A percentile compares a stretch with the other conserved stretches of the same genome.
Conservation (phyloP, 1,139 yeast species). For the Scheffersomyces lignicola region DNA sequence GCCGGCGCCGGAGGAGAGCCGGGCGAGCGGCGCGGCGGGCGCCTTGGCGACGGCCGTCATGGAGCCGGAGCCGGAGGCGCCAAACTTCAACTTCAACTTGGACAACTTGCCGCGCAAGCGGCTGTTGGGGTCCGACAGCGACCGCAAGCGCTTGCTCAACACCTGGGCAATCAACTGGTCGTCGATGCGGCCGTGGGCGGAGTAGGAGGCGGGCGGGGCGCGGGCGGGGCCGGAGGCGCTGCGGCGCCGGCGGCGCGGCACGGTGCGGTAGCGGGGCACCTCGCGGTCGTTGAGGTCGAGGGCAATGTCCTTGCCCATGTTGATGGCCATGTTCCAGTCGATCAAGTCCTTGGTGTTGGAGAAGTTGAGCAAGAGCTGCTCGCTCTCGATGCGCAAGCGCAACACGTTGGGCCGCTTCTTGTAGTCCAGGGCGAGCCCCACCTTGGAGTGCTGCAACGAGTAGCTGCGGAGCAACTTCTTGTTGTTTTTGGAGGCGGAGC, state of each 20-base stretch:
- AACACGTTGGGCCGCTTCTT: slow-evolving; percentile 58
- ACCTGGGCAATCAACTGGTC: not conserved
- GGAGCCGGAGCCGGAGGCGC: slow-evolving; percentile 1
- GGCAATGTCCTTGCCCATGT: slow-evolving; percentile 63
- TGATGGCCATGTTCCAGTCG: slow-evolving; percentile 62
- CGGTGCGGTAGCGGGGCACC: slow-evolving; percentile 68
- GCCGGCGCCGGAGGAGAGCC: slow-evolving; percentile 4
- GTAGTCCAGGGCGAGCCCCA: slow-evolving; percentile 73
- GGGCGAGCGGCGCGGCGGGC: not conserved
- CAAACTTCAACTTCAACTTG: slow-evolving; percentile 20
- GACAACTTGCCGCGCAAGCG: slow-evolving; percentile 21
- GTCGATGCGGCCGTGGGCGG: slow-evolving; percentile 3
- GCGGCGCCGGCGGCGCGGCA: slow-evolving; percentile 63
- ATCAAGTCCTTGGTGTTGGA: slow-evolving; percentile 56
- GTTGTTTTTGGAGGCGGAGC: slow-evolving; percentile 7
- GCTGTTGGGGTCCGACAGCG: slow-evolving; percentile 14
- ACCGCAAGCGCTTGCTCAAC: slow-evolving; percentile 7
- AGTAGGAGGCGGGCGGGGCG: not conserved
- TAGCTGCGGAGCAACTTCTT: slow-evolving; percentile 50
- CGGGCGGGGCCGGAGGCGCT: slow-evolving; percentile 13
- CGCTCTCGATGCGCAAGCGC: slow-evolving; percentile 64
- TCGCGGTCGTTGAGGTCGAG: slow-evolving; percentile 60
- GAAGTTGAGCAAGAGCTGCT: slow-evolving; percentile 63
- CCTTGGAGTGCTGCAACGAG: slow-evolving; percentile 65
- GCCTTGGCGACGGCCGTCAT: not conserved